phyloP scores from a whole-genome alignment of 768 basidiomycete species.

The Gloeophyllum trabeum region DNA sequence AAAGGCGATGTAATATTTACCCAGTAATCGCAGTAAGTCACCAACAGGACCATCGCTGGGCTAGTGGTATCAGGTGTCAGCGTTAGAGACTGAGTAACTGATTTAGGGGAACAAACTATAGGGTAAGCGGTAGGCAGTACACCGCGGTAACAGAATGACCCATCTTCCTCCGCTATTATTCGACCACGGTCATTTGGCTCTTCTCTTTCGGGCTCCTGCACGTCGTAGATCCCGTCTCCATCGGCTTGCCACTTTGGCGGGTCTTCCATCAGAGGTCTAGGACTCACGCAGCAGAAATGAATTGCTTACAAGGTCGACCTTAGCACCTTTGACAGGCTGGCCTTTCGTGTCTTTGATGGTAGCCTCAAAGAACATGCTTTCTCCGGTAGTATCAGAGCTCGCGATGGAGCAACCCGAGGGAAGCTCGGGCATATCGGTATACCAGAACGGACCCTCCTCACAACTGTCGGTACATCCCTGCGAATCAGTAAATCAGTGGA shows the following conservation, averaged over 20 bases:
- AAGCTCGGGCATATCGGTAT: constrained; percentile 17
- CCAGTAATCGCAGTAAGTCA: constrained; percentile 16
- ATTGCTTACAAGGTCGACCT: constrained; percentile 22
- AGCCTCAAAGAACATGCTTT: constrained; percentile 23
- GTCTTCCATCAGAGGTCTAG: too few species aligned
- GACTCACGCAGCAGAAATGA: too few species aligned
- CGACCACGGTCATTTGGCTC: constrained; percentile 20
- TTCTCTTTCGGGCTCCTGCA: constrained; percentile 18
- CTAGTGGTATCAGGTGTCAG: too few species aligned
- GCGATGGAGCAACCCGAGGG: constrained; percentile 16
- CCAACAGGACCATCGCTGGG: constrained; percentile 20
- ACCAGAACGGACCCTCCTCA: constrained; percentile 24
- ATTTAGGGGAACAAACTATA: too few species aligned
- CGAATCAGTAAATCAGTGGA: too few species aligned
- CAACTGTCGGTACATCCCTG: constrained; percentile 22
- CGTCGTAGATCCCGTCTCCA: constrained; percentile 25
- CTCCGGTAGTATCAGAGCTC: constrained; percentile 17
- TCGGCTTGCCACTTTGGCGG: constrained; percentile 29
- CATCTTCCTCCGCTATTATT: constrained; percentile 18
- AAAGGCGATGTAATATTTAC: too few species aligned
- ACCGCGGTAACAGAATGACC: constrained; percentile 19
- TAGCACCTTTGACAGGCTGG: constrained; percentile 17
- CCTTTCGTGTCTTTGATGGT: constrained; percentile 23
- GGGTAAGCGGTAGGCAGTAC: constrained; percentile 22
- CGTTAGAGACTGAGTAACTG: too few species aligned